These are phyloP conservation scores for Amborella trichopoda DNA, from an alignment of 164 flowering plant species.

Conservation along the genomic window DNA sequence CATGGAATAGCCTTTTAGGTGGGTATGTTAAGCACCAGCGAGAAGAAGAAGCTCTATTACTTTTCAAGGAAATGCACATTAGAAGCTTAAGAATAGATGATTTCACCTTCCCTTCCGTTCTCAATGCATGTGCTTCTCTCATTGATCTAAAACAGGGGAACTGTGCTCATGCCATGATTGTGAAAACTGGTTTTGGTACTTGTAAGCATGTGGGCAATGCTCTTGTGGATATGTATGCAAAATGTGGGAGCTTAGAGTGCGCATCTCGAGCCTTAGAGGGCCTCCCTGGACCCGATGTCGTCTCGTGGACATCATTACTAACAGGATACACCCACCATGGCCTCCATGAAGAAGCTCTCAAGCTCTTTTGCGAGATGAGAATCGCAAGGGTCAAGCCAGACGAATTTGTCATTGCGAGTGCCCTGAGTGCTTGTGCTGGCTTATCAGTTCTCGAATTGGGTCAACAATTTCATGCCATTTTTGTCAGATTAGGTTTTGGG, in stretches of 20 bases:
- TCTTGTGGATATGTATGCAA: constrained; percentile 81
- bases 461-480: constrained; percentile 53
- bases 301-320: constrained; percentile 85
- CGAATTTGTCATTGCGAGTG: constrained; percentile 38
- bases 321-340: constrained; percentile 55
- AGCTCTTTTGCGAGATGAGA: constrained; percentile 49
- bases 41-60: constrained; percentile 41
- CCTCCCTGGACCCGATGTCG: constrained; percentile 55
- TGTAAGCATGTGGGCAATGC: constrained; percentile 54
- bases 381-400: constrained; percentile 36
- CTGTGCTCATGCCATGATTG: constrained; percentile 47
- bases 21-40: constrained; percentile 58
- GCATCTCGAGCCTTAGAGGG: constrained; percentile 38
- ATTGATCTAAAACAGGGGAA: constrained; percentile 25
- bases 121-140: constrained; percentile 42
- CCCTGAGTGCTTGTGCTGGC: constrained; percentile 66
- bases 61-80: constrained; percentile 47
- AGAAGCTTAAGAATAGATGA: constrained; percentile 50
- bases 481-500: constrained; percentile 29
- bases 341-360: constrained; percentile 43
- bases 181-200: constrained; percentile 55
- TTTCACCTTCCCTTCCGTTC: constrained; percentile 63
- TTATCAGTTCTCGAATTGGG: constrained; percentile 57
- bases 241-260: constrained; percentile 28
- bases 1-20: constrained; percentile 81